phyloP scores from a whole-genome alignment of 2,329 filamentous ascomycete genomes.

The Aspergillus sp. region DNA sequence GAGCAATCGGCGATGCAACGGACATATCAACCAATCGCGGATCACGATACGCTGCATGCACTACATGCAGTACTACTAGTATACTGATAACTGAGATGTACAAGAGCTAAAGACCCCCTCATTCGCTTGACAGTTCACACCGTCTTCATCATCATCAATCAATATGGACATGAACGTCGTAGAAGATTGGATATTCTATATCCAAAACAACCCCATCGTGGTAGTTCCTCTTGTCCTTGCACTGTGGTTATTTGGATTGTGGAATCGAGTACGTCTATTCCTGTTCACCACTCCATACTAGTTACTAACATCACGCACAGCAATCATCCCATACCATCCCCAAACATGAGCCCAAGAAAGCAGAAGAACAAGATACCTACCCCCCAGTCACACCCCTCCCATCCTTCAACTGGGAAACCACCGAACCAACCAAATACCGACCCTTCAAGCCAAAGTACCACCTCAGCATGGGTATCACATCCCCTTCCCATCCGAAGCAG shows the following conservation, averaged over 20 bases:
- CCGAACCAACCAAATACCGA: slow-evolving; percentile 56
- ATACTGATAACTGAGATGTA: slow-evolving; percentile 3
- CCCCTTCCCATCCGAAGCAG: neutral
- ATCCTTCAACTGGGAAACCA: slow-evolving; percentile 54
- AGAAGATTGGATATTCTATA: neutral
- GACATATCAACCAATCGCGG: slow-evolving; percentile 18
- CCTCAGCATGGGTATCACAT: slow-evolving; percentile 60
- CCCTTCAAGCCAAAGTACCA: slow-evolving; percentile 65
- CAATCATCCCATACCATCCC: neutral
- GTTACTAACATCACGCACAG: no score
- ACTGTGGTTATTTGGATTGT: slow-evolving; percentile 1
- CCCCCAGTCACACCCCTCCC: slow-evolving; percentile 44
- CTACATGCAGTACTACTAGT: no score
- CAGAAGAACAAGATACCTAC: slow-evolving; percentile 17
- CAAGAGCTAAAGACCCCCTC: slow-evolving; percentile 5
- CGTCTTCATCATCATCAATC: neutral
- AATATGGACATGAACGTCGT: neutral
- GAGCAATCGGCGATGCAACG: slow-evolving; percentile 19
- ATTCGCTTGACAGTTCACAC: neutral
- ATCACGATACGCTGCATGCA: slow-evolving; percentile 11
- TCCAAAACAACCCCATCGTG: slow-evolving; percentile 6
- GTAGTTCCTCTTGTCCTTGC: neutral
- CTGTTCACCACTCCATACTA: neutral
- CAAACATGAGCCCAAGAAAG: neutral
- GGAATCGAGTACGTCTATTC: neutral